A percentile compares a stretch with the other conserved stretches of the same genome.
Evolutionary conservation across 495 filamentous ascomycete species (phyloP).

Genomic region (Trichoderma reesei): DNA sequence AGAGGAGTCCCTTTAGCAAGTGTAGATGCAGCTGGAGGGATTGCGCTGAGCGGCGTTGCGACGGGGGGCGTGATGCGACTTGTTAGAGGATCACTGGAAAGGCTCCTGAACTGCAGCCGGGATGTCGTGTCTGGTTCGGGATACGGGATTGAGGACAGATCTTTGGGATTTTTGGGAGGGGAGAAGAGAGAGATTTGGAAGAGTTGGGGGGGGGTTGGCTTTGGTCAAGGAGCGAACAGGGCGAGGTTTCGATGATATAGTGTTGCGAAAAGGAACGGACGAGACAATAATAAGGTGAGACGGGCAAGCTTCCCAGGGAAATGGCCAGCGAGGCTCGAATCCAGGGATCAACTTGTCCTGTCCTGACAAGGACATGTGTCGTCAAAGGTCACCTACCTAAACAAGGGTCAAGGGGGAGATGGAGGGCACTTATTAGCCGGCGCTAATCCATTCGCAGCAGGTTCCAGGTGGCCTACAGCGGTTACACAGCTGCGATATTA

Average conservation of each 20-base stretch:
- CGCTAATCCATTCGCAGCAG: too few relatives aligned
- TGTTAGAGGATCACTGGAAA: background rate
- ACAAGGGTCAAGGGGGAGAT: too few relatives aligned
- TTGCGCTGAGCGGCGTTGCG: background rate
- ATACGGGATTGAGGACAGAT: background rate
- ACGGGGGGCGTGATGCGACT: background rate
- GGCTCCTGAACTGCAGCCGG: background rate
- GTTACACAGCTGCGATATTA: too few relatives aligned
- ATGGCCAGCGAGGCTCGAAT: background rate
- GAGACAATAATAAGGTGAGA: background rate
- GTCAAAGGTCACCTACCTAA: constrained; percentile 9
- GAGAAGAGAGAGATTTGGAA: background rate
- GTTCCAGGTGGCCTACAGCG: too few relatives aligned
- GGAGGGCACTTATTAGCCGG: too few relatives aligned
- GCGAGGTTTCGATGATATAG: background rate
- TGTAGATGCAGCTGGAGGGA: background rate
- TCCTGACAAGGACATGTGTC: constrained; percentile 12
- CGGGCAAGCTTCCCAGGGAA: background rate
- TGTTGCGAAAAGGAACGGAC: background rate
- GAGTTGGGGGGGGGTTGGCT: background rate
- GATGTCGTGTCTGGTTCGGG: background rate
- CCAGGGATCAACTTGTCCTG: background rate
- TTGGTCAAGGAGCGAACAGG: background rate
- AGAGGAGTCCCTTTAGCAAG: background rate
- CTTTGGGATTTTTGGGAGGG: background rate